Base-by-base conservation (phyloP, 495 filamentous ascomycete genomes). In the Achaetomiella virescens region DNA sequence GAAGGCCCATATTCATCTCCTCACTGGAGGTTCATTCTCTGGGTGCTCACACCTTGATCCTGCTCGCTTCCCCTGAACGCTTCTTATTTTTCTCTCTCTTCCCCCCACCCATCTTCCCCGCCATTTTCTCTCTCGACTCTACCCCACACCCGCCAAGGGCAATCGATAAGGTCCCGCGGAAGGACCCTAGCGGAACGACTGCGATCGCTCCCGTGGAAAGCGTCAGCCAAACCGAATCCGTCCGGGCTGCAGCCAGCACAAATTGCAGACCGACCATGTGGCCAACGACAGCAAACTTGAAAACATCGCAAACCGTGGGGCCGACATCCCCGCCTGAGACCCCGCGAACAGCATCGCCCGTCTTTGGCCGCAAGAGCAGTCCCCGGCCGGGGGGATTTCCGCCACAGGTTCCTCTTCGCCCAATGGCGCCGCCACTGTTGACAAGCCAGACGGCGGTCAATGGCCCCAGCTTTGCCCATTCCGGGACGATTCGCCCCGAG, bases 261-360 rank as follows among this genome's bases (percentile, higher is more conserved):
- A 40, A 7, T 46, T 27, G 46, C 58, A 58, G 52, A 63, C 63
- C 60, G 52, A 63, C 63, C 60, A 80, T 79, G 77, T 72, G 77
- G 68, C 72, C 75, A 40, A 62, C 72, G 46, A 77, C 75, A 38
- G 72, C 77, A 52, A 74, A 73, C 46, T 57, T 71, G 40, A 72
- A 73, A 63, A 68, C 75, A 53, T 66, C 72, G 58, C 75, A 71
- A 54, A 70, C 67, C 61, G 68, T 73, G 64, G 72, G 69, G 58
- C 78, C 78, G 44, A 75, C 77, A 25, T 81, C 78, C 56, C 78
- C 78, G 60, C 78, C 78, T 57, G 65, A 77, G 66, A 81, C 76
- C 14, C 78, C 78, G 25, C 76, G 71, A 40, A 72, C 69, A 17
- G 55, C 69, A 45, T 75, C 72, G 37, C 75, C 75, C 25, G 67